These are phyloP conservation scores for Metarhizium brunneum DNA, from an alignment of 2,329 filamentous ascomycete genomes.

Conservation along the genomic window DNA sequence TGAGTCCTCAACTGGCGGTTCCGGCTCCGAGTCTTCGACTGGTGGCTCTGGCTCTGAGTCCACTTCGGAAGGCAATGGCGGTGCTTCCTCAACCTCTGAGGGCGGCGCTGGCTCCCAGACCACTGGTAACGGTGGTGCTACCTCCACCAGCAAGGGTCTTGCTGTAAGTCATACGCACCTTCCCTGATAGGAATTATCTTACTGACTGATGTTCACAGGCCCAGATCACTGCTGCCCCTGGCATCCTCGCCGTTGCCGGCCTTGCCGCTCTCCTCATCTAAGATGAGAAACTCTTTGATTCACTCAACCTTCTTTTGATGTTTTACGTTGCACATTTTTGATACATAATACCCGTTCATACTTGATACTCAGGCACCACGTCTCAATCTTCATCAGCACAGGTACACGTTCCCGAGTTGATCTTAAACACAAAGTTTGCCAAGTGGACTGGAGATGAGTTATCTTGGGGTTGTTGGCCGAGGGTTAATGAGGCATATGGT, in stretches of 20 bases:
- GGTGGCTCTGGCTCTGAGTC: background rate
- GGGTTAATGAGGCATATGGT: conserved; percentile 25
- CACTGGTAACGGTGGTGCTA: background rate
- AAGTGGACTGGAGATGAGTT: conserved; percentile 20
- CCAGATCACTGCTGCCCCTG: conserved; percentile 36
- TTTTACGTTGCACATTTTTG: conserved; percentile 28
- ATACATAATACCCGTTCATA: conserved; percentile 32
- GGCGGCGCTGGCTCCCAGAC: background rate
- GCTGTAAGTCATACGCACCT: conserved; percentile 18
- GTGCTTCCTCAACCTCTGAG: background rate
- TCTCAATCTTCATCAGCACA: conserved; percentile 14
- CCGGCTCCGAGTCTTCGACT: background rate
- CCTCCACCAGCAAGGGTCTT: conserved; percentile 11
- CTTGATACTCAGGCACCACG: conserved; percentile 16
- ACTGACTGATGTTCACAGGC: conserved; percentile 15
- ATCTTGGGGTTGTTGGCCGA: conserved; percentile 16
- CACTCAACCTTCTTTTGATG: conserved; percentile 12
- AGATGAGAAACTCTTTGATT: conserved; percentile 11
- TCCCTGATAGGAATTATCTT: background rate
- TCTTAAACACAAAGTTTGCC: conserved; percentile 18
- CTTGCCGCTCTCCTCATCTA: conserved; percentile 40
- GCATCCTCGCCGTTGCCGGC: conserved; percentile 39
- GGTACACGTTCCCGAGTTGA: conserved; percentile 13
- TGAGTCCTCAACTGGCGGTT: conserved; percentile 11
- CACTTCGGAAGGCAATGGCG: conserved; percentile 1